Base-by-base conservation (phyloP, 2,329 filamentous ascomycete genomes). In the Monosporascus sp. region DNA sequence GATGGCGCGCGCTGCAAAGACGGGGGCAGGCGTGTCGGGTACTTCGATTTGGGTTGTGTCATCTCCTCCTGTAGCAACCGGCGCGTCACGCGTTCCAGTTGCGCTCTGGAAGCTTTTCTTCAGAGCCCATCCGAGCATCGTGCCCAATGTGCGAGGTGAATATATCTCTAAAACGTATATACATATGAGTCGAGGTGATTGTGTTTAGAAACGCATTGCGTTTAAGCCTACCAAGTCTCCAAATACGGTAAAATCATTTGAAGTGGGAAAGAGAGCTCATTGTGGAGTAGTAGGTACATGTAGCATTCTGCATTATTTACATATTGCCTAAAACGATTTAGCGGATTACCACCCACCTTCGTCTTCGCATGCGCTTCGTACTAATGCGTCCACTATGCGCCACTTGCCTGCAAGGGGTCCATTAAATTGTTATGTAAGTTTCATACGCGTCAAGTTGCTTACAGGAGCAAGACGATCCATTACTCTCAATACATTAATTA, bases 1-100 rank as follows among this genome's bases (percentile, higher is more conserved):
- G 62, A 87, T 73, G 6, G 84, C 84, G 54, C 84, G 78, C 38
- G 83, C 83, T 2, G 83, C 84, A 63, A 87, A 87, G 0, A 86
- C 78, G 2, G 84, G 83, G 0, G 82, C 84, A 6, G 84, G 84
- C 17, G 84, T 87, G 60, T 86, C 83, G 39, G 83, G 83, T 34
- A 74, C 73, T 17, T 86, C 83, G 41, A 79, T 60, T 55, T 78
- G 76, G 0, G 75, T 75, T 62, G 71, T 75, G 47, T 76, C 73
- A 45, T 71, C 72, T 74, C 65, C 65, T 53, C 50, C 60, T 25
- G 24, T 27, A 47, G 53, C 54, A 54, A 54, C 58, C 51, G 67
- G 65, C 58, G 65, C 63, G 56, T 67, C 59, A 34, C 60, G 63
- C 9, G 61, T 59, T 36, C 73, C 72, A 46, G 69, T 71, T 53